These are phyloP conservation scores for Plantago rigida DNA, from an alignment of 305 asterid species.

Conservation along the genomic window DNA sequence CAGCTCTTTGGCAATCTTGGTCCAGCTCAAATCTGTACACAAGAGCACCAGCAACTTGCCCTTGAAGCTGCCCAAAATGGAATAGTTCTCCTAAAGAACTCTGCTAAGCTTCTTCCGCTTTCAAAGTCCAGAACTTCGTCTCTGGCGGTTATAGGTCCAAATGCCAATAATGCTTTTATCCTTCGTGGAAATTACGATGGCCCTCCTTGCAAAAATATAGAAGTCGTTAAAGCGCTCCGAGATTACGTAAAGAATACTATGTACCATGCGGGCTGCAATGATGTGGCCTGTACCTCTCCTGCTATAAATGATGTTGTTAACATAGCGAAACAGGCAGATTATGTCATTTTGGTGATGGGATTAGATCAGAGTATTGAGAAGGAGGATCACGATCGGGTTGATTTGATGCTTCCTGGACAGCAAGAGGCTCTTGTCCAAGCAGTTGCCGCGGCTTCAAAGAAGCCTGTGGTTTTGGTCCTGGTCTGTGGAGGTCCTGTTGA, in stretches of 20 bases:
- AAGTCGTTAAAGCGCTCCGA: conserved; percentile 33
- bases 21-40: conserved; percentile 38
- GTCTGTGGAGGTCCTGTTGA: conserved; percentile 65
- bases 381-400: conserved; percentile 47
- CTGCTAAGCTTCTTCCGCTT: conserved; percentile 40
- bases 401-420: conserved; percentile 51
- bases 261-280: conserved; percentile 43
- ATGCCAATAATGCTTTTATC: conserved; percentile 32
- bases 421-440: conserved; percentile 41
- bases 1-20: conserved; percentile 39
- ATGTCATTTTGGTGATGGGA: conserved; percentile 60
- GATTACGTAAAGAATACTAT: conserved; percentile 26
- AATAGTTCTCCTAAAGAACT: conserved; percentile 54
- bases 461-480: conserved; percentile 47
- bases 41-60: conserved; percentile 46
- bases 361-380: conserved; percentile 53
- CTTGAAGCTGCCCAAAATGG: conserved; percentile 59
- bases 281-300: conserved; percentile 37
- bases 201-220: conserved; percentile 43
- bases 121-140: conserved; percentile 31
- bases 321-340: conserved; percentile 39
- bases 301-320: conserved; percentile 34
- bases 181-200: conserved; percentile 55
- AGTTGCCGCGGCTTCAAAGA: conserved; percentile 40
- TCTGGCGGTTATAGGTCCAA: conserved; percentile 53